Evolutionary conservation across 2,329 filamentous ascomycete species (phyloP).

Genomic region (Peltaster fructicola): DNA sequence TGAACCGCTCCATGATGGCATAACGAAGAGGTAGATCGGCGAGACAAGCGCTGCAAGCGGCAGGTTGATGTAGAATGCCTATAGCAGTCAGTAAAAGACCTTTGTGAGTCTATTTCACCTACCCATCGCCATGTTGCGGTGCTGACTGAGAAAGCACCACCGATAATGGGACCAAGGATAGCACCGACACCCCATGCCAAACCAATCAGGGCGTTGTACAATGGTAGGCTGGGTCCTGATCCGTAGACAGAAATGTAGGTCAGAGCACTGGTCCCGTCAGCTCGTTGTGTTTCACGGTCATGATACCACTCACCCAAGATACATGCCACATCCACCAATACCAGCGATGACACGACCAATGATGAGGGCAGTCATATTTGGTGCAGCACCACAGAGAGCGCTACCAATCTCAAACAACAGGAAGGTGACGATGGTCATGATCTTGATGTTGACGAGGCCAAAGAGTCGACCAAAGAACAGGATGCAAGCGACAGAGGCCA

Average conservation of each 20-base stretch:
- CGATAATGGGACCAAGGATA: conserved; percentile 18
- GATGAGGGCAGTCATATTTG: conserved; percentile 15
- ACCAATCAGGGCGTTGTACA: conserved; percentile 8
- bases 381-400: conserved; percentile 19
- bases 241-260: conserved; percentile 7
- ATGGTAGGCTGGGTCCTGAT: conserved; percentile 5
- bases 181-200: conserved; percentile 12
- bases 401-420: conserved; percentile 15
- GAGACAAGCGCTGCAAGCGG: conserved; percentile 25
- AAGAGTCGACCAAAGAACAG: conserved; percentile 6
- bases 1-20: not conserved
- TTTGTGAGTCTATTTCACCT: conserved; percentile 1
- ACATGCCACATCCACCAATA: conserved; percentile 17
- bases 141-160: conserved; percentile 13
- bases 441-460: conserved; percentile 14
- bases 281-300: conserved; percentile 1
- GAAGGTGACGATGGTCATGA: conserved; percentile 11
- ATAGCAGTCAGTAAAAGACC: conserved; percentile 1
- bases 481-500: conserved; percentile 1
- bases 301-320: conserved; percentile 13
- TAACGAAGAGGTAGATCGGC: conserved; percentile 12
- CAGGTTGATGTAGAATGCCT: conserved; percentile 9
- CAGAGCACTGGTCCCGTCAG: conserved; percentile 1
- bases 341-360: conserved; percentile 19
- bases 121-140: conserved; percentile 17